These are phyloP conservation scores for Poteriospumella lacustris DNA, from an alignment of 108 stramenopile genomes.

Conservation along the genomic window DNA sequence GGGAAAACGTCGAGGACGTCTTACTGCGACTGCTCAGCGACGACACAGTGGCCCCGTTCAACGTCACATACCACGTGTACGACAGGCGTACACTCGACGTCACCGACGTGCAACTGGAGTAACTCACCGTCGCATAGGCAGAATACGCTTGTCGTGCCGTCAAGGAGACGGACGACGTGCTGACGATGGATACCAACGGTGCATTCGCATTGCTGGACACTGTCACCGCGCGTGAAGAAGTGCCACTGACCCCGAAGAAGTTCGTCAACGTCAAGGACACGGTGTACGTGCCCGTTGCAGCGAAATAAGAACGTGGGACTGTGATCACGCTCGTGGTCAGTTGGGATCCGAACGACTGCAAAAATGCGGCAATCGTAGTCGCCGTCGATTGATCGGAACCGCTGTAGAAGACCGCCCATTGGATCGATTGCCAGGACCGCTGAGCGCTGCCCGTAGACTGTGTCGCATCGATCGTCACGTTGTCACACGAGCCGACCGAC, in stretches of 20 bases:
- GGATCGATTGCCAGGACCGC: background rate
- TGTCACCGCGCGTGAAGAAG: background rate
- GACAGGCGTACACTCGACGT: background rate
- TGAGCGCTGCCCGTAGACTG: background rate
- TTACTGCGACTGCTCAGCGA: too few species aligned
- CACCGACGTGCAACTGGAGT: background rate
- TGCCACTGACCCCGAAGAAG: background rate
- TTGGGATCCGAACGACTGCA: background rate
- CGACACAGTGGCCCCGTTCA: background rate
- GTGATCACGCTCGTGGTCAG: background rate
- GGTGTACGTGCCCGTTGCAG: background rate
- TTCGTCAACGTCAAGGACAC: background rate
- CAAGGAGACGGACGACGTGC: background rate
- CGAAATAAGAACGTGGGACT: background rate
- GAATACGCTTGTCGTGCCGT: background rate
- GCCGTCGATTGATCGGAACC: background rate
- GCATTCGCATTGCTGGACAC: background rate
- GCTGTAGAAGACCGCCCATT: background rate
- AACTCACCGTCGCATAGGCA: background rate
- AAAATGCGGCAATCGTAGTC: background rate
- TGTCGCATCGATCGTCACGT: background rate
- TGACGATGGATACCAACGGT: background rate
- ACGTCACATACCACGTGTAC: background rate
- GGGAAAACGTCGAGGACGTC: too few species aligned
- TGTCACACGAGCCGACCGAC: background rate